phyloP scores from a whole-genome alignment of 2,329 filamentous ascomycete species.

The Xylaria sp. region DNA sequence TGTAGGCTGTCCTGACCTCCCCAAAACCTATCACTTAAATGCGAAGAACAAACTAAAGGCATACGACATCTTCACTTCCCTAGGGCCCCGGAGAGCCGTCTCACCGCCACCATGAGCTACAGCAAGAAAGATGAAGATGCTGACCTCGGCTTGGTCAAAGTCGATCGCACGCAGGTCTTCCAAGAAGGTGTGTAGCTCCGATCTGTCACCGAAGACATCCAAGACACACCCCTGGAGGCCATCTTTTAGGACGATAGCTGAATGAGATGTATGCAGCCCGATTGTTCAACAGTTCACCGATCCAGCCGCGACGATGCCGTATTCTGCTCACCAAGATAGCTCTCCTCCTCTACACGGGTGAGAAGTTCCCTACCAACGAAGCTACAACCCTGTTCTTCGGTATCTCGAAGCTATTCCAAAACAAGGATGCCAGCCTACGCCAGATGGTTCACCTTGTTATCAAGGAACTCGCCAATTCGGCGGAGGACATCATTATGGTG shows the following conservation, averaged over 20 bases:
- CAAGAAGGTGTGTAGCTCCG: conserved; percentile 82
- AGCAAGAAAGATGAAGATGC: conserved; percentile 99
- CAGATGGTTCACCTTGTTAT: conserved; percentile 99
- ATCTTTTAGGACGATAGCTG: conserved; percentile 17
- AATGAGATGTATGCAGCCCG: conserved; percentile 70
- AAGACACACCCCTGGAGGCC: neutral
- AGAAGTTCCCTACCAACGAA: conserved; percentile 97
- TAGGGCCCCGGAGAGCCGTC: conserved; percentile 41
- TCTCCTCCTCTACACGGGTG: conserved; percentile 94
- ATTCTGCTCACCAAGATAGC: conserved; percentile 98
- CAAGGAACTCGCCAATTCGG: conserved; percentile 95
- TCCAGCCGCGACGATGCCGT: conserved; percentile 96
- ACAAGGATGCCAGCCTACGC: conserved; percentile 96
- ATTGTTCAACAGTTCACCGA: conserved; percentile 96
- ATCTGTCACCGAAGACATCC: conserved; percentile 26
- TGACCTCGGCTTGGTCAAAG: conserved; percentile 92
- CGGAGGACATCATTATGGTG: conserved; percentile 99
- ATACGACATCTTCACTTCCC: conserved; percentile 47
- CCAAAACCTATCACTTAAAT: conserved; percentile 41
- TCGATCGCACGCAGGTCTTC: conserved; percentile 97
- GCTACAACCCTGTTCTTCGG: conserved; percentile 98
- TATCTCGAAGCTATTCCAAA: conserved; percentile 99
- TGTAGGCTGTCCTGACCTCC: conserved; percentile 40
- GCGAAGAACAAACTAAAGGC: conserved; percentile 38
- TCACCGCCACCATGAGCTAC: conserved; percentile 81